phyloP scores from a whole-genome alignment of 164 flowering plant species.

The Umbellularia californica region DNA sequence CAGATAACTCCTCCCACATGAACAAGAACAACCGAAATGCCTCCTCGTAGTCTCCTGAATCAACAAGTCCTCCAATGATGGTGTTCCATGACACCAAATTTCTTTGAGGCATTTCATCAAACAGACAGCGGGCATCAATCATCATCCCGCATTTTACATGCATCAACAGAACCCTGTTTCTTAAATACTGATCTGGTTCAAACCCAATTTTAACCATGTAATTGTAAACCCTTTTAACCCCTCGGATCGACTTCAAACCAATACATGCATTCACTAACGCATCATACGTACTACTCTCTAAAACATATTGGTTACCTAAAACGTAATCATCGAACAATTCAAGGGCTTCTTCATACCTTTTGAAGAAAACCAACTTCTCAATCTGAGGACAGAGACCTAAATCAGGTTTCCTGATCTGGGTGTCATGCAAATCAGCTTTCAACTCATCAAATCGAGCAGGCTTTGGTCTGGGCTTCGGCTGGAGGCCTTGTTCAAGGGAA shows the following conservation, averaged over 20 bases:
- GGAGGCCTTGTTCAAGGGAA: constrained; percentile 35
- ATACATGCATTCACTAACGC: constrained; percentile 55
- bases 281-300: constrained; percentile 38
- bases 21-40: constrained; percentile 41
- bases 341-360: constrained; percentile 42
- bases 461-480: constrained; percentile 47
- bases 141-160: constrained; percentile 61
- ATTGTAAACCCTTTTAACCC: constrained; percentile 38
- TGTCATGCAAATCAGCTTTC: constrained; percentile 3
- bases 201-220: constrained; percentile 37
- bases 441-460: constrained; percentile 10
- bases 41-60: constrained; percentile 36
- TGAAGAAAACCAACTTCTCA: constrained; percentile 22
- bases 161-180: constrained; percentile 54
- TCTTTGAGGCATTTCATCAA: constrained; percentile 56
- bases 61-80: constrained; percentile 45
- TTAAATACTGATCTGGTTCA: constrained; percentile 43
- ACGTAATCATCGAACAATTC: constrained; percentile 46
- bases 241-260: constrained; percentile 41
- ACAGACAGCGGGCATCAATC: constrained; percentile 46
- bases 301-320: background rate
- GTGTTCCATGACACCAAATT: constrained; percentile 50
- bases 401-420: constrained; percentile 12
- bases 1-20: constrained; percentile 47
- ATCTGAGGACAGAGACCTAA: constrained; percentile 20